Evolutionary conservation across 257 asterid species (phyloP).

Genomic region (Solanum medicagineum): DNA sequence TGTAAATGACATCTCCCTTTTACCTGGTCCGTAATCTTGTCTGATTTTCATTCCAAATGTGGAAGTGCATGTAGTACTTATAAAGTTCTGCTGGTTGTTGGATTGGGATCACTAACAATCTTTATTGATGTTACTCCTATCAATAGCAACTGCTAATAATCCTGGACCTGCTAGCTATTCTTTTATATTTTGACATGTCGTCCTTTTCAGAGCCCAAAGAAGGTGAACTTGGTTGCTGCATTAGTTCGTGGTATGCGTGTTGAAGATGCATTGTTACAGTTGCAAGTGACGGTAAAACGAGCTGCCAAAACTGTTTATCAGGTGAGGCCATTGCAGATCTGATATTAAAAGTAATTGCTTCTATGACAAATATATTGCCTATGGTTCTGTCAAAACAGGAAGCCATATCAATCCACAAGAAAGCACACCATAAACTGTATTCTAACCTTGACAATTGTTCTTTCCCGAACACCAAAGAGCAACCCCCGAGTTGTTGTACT

Average conservation of each 20-base stretch:
- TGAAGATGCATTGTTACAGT: conserved; percentile 90
- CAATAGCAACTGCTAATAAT: neutral
- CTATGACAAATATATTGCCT: neutral
- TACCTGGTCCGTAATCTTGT: neutral
- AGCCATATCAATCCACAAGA: neutral
- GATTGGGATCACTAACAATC: neutral
- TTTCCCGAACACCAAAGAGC: neutral
- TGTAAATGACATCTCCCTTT: neutral
- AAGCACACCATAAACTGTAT: neutral
- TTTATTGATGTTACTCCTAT: neutral
- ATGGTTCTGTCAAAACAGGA: neutral
- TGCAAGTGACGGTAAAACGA: conserved; percentile 83
- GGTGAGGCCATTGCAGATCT: conserved; percentile 24
- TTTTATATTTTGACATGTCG: neutral
- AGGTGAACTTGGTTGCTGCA: conserved; percentile 86
- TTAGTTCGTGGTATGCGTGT: conserved; percentile 97
- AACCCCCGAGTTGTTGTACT: neutral
- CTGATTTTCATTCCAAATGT: neutral
- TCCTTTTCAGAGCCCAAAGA: conserved; percentile 76
- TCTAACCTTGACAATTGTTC: neutral
- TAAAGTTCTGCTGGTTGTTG: neutral
- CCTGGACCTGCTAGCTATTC: neutral
- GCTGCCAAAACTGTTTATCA: conserved; percentile 95
- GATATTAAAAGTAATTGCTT: neutral
- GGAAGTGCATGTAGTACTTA: neutral